Conservation (phyloP, 2,329 filamentous ascomycete genomes). For the Calonectria leucothoes region DNA sequence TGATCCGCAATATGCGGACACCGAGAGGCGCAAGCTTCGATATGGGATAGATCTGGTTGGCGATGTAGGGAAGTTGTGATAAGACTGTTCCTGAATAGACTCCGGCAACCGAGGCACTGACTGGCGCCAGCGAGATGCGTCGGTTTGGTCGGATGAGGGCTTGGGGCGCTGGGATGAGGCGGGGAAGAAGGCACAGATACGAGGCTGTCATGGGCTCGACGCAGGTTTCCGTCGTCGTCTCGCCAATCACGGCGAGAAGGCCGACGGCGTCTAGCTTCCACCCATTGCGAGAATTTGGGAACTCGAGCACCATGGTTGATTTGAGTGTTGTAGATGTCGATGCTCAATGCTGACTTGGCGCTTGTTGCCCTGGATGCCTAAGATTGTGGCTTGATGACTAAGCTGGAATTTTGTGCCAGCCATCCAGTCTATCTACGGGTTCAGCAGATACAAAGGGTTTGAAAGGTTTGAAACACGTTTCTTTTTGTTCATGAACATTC, state of each 20-base stretch:
- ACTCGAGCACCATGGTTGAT: neutral
- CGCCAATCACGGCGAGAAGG: neutral
- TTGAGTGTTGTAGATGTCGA: neutral
- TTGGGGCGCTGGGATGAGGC: neutral
- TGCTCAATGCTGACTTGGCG: no score
- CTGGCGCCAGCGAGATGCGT: neutral
- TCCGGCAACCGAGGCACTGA: neutral
- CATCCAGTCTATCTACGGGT: no score
- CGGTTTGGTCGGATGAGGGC: neutral
- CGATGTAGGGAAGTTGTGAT: neutral
- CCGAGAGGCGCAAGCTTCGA: neutral
- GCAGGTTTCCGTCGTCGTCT: neutral
- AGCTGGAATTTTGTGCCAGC: neutral
- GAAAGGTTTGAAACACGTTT: no score
- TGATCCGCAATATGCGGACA: neutral
- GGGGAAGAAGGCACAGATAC: neutral
- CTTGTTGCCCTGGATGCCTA: neutral
- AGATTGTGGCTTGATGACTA: neutral
- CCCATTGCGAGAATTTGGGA: neutral
- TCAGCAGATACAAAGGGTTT: no score
- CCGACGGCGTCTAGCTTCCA: neutral
- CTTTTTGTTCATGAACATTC: no score
- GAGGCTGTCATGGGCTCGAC: neutral
- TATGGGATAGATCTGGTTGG: neutral
- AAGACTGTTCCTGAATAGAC: neutral